These are phyloP conservation scores for Boletus austroedulis DNA, from an alignment of 1,284 basidiomycete genomes.

Conservation along the genomic window DNA sequence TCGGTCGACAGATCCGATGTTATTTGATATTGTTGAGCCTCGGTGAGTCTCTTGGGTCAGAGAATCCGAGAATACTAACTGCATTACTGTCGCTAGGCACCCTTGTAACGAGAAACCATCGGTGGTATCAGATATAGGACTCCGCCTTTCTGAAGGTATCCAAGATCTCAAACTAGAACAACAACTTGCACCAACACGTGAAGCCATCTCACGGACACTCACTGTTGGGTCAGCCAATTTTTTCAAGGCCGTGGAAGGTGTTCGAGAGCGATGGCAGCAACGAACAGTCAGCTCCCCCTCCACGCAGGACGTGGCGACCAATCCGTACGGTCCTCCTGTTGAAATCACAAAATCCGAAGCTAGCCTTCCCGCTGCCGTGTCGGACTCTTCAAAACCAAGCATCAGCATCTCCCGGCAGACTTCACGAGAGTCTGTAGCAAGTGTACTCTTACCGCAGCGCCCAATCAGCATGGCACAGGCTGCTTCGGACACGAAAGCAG, in stretches of 20 bases:
- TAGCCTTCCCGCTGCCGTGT: conserved; percentile 29
- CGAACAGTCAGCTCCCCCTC: conserved; percentile 42
- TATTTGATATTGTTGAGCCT: conserved; percentile 92
- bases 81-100: conserved; percentile 48
- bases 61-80: conserved; percentile 7
- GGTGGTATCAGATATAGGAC: conserved; percentile 85
- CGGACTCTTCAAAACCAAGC: conserved; percentile 24
- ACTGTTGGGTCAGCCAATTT: conserved; percentile 76
- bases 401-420: conserved; percentile 34
- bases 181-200: conserved; percentile 83
- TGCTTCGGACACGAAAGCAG: conserved; percentile 38
- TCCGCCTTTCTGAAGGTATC: conserved; percentile 84
- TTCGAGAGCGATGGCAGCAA: conserved; percentile 69
- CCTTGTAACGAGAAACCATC: conserved; percentile 86
- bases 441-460: conserved; percentile 24
- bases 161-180: conserved; percentile 89
- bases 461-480: conserved; percentile 35
- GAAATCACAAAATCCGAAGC: conserved; percentile 50
- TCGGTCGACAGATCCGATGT: conserved; percentile 76
- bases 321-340: conserved; percentile 37
- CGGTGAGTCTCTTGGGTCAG: conserved; percentile 58
- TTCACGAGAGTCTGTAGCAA: conserved; percentile 29
- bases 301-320: conserved; percentile 27
- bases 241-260: conserved; percentile 84
- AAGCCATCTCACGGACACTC: conserved; percentile 77